Conservation (phyloP, 2,329 filamentous ascomycete species). For the Verticillium nonalfalfae region DNA sequence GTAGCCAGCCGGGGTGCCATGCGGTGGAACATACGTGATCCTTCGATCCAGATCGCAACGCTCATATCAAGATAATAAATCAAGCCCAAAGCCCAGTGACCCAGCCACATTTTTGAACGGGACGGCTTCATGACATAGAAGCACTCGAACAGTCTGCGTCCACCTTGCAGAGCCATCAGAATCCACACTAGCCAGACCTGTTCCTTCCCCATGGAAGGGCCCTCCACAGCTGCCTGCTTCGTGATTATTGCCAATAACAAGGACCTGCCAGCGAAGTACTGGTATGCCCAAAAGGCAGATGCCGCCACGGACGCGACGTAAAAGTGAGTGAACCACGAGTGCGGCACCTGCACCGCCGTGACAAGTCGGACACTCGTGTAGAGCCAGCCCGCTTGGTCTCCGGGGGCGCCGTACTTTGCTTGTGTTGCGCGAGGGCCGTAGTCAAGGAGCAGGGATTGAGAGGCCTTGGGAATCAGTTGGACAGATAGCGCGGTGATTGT, state of each 20-base stretch:
- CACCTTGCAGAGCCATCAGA: slow-evolving; percentile 70
- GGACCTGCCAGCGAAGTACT: slow-evolving; percentile 50
- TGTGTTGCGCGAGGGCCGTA: slow-evolving; percentile 39
- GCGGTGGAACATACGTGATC: slow-evolving; percentile 48
- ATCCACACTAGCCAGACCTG: slow-evolving; percentile 63
- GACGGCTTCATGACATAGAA: slow-evolving; percentile 58
- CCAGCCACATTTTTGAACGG: slow-evolving; percentile 74
- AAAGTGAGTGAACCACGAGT: slow-evolving; percentile 86
- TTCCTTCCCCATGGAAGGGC: slow-evolving; percentile 45
- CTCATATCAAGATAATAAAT: slow-evolving; percentile 70
- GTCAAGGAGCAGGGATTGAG: slow-evolving; percentile 37
- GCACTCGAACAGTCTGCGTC: slow-evolving; percentile 72
- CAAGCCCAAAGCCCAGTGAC: slow-evolving; percentile 75
- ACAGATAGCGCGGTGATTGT: slow-evolving; percentile 32
- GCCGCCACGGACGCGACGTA: slow-evolving; percentile 66
- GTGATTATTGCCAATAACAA: slow-evolving; percentile 41
- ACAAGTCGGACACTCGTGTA: slow-evolving; percentile 6
- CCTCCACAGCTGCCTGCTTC: slow-evolving; percentile 23
- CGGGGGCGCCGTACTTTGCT: slow-evolving; percentile 12
- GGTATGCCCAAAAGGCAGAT: slow-evolving; percentile 68
- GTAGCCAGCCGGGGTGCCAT: background rate
- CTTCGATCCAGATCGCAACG: slow-evolving; percentile 80
- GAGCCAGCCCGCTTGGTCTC: slow-evolving; percentile 4
- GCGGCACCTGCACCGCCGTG: slow-evolving; percentile 59
- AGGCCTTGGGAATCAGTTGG: slow-evolving; percentile 34